A percentile compares a stretch with the other conserved stretches of the same genome.
These are phyloP conservation scores for Podila epigama DNA, from an alignment of 192 early-diverging fungal species.

Conservation along the genomic window DNA sequence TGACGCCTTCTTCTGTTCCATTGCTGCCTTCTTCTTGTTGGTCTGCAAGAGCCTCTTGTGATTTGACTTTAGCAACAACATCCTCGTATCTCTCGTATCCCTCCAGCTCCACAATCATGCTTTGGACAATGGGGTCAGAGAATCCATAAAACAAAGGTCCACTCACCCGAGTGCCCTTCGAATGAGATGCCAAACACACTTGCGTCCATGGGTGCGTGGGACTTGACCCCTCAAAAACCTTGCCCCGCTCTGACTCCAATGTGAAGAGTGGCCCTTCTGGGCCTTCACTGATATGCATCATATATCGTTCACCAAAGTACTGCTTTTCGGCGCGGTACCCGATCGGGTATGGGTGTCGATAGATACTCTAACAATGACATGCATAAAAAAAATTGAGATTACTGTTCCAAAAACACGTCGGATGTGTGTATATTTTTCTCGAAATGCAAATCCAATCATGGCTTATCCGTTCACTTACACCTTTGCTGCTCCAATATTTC, in stretches of 20 bases:
- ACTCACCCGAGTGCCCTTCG: slow-evolving; percentile 58
- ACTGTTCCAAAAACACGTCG: neutral
- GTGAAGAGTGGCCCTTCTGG: slow-evolving; percentile 55
- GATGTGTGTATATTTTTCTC: neutral
- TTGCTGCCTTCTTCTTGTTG: neutral
- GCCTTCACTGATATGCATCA: slow-evolving; percentile 55
- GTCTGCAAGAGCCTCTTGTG: neutral
- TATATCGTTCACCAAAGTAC: slow-evolving; percentile 57
- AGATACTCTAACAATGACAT: slow-evolving; percentile 40
- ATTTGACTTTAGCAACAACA: slow-evolving; percentile 20
- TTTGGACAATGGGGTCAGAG: slow-evolving; percentile 60
- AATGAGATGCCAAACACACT: slow-evolving; percentile 55
- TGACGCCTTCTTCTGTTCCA: neutral
- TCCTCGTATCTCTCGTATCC: slow-evolving; percentile 48
- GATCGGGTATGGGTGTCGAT: slow-evolving; percentile 61
- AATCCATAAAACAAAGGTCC: slow-evolving; percentile 66
- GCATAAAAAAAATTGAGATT: neutral
- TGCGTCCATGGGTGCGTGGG: slow-evolving; percentile 65
- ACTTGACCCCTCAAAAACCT: slow-evolving; percentile 48
- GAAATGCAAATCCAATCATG: neutral
- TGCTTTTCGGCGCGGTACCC: slow-evolving; percentile 58
- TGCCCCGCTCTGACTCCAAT: slow-evolving; percentile 50
- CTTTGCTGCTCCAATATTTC: slow-evolving; percentile 59
- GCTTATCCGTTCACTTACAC: slow-evolving; percentile 47
- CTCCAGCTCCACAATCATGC: slow-evolving; percentile 54